These are phyloP conservation scores for Torulaspora indica DNA, from an alignment of 805 yeast species.

Conservation along the genomic window DNA sequence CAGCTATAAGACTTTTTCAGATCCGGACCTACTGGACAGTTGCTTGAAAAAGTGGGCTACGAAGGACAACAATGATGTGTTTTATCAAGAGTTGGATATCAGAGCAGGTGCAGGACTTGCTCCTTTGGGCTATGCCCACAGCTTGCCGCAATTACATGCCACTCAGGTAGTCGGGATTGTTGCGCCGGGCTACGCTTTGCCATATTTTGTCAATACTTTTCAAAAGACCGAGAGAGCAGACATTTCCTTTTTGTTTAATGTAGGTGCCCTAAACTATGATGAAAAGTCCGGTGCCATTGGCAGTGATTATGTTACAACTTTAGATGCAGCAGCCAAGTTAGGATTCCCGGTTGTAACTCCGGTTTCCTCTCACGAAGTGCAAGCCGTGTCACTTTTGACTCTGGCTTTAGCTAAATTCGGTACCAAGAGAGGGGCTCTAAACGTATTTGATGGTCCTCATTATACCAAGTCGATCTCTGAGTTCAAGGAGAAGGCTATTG, in stretches of 20 bases:
- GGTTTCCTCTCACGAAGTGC: constrained; percentile 55
- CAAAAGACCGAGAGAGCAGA: constrained; percentile 30
- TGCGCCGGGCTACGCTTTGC: constrained; percentile 63
- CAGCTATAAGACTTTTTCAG: constrained; percentile 64
- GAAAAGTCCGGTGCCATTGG: constrained; percentile 47
- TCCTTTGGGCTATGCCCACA: constrained; percentile 60
- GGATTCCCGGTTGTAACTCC: constrained; percentile 70
- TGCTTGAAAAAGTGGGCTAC: constrained; percentile 55
- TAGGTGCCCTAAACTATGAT: constrained; percentile 74
- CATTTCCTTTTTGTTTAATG: constrained; percentile 63
- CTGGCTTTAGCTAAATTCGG: constrained; percentile 51
- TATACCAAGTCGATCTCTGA: constrained; percentile 24
- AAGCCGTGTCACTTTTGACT: constrained; percentile 60
- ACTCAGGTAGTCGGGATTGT: constrained; percentile 42
- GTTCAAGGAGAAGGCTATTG: constrained; percentile 15
- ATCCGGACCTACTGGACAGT: constrained; percentile 55
- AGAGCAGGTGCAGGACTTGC: constrained; percentile 82
- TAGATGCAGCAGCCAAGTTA: constrained; percentile 57
- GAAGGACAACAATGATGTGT: constrained; percentile 18
- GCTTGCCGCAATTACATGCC: constrained; percentile 37
- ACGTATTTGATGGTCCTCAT: constrained; percentile 76
- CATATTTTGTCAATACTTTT: constrained; percentile 62
- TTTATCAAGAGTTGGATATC: constrained; percentile 49
- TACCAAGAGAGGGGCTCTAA: constrained; percentile 46
- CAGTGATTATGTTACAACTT: constrained; percentile 59